These are phyloP conservation scores for Austroboletus novae-zelandiae DNA, from an alignment of 1,284 basidiomycete species.

Conservation along the genomic window DNA sequence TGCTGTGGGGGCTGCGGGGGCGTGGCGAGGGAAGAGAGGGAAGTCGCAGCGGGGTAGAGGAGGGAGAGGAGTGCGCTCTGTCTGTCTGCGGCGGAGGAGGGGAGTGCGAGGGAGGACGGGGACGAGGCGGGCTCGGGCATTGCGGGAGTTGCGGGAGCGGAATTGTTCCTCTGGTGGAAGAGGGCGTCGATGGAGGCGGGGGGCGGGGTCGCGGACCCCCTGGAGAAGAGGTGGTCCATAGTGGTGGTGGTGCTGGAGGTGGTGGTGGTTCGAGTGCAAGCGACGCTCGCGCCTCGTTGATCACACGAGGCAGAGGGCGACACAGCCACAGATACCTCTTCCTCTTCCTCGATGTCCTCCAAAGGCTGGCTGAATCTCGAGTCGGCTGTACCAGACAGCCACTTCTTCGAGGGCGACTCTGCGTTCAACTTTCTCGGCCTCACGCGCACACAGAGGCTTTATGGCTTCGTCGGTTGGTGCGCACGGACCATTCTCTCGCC, in stretches of 20 bases:
- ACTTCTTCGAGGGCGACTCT: slow-evolving; percentile 80
- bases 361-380: slow-evolving; percentile 76
- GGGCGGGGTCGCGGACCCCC: slow-evolving; percentile 12
- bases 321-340: neutral
- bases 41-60: slow-evolving; percentile 47
- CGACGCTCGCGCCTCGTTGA: slow-evolving; percentile 22
- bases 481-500: neutral
- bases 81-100: slow-evolving; percentile 52
- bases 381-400: slow-evolving; percentile 64
- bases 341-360: slow-evolving; percentile 28
- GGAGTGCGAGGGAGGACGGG: slow-evolving; percentile 34
- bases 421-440: slow-evolving; percentile 79
- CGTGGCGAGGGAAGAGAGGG: slow-evolving; percentile 29
- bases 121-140: slow-evolving; percentile 44
- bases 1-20: slow-evolving; percentile 40
- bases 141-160: slow-evolving; percentile 53
- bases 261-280: no score
- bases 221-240: slow-evolving; percentile 13
- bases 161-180: slow-evolving; percentile 35
- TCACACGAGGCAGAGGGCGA: slow-evolving; percentile 20
- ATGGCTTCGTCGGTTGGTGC: slow-evolving; percentile 82
- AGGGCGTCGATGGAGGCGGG: slow-evolving; percentile 18
- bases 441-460: slow-evolving; percentile 75
- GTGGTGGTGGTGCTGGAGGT: no score
- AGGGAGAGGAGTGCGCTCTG: slow-evolving; percentile 73